A percentile compares a stretch with the other conserved stretches of the same genome.
phyloP scores from a whole-genome alignment of 176 grass and related monocot genomes.

The Cenchrus purpureus region DNA sequence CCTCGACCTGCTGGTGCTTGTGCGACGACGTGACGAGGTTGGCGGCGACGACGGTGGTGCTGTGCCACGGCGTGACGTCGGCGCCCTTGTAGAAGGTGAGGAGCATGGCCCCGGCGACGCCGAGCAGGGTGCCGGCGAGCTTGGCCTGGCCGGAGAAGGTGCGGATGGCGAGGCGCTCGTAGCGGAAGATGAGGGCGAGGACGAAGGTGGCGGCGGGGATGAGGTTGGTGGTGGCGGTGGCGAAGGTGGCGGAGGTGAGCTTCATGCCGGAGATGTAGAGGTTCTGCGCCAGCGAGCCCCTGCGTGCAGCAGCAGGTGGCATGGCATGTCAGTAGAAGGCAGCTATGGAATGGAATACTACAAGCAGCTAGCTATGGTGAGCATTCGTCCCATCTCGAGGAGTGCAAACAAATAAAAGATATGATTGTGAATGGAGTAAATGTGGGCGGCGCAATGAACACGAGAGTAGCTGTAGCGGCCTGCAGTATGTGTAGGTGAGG shows the following conservation, averaged over 20 bases:
- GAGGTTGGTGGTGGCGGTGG: constrained; percentile 84
- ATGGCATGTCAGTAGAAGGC: no score
- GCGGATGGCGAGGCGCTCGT: constrained; percentile 62
- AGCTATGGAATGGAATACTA: no score
- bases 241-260: constrained; percentile 78
- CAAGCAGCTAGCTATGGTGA: no score
- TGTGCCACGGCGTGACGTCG: constrained; percentile 28
- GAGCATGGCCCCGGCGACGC: constrained; percentile 86
- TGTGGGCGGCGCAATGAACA: no score
- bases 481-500: background rate
- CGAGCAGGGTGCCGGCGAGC: constrained; percentile 68
- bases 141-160: constrained; percentile 65
- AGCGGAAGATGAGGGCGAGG: constrained; percentile 72
- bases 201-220: constrained; percentile 78
- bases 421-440: no score
- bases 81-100: constrained; percentile 92
- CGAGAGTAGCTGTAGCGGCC: no score
- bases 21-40: no score
- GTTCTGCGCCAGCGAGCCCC: constrained; percentile 80
- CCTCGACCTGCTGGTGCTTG: no score
- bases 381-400: no score
- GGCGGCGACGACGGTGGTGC: no score
- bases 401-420: no score
- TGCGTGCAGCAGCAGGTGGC: constrained; percentile 26
- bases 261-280: constrained; percentile 79